Percentiles rank a stretch among this genome's conserved stretches.
These are phyloP conservation scores for Yamadazyma kanchanaburiensis DNA, from an alignment of 1,139 yeast genomes.

Conservation along the genomic window DNA sequence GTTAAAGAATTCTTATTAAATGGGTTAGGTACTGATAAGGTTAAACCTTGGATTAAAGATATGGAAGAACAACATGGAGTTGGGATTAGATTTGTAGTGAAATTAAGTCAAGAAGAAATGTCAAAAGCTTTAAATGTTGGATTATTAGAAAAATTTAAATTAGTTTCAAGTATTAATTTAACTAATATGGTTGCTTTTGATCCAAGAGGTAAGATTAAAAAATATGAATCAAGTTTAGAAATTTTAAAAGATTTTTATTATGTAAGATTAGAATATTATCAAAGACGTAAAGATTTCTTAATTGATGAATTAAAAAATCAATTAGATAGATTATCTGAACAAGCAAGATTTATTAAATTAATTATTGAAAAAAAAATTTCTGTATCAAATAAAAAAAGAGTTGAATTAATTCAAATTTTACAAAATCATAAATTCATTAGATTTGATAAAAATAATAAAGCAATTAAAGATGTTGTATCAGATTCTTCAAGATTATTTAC, in stretches of 20 bases:
- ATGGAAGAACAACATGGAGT: slow-evolving; percentile 92
- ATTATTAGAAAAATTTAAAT: slow-evolving; percentile 76
- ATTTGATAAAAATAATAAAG: slow-evolving; percentile 67
- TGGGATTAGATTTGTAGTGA: slow-evolving; percentile 75
- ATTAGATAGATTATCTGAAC: slow-evolving; percentile 70
- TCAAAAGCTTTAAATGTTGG: slow-evolving; percentile 71
- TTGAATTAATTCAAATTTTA: slow-evolving; percentile 60
- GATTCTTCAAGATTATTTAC: slow-evolving; percentile 14
- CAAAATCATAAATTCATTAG: slow-evolving; percentile 67
- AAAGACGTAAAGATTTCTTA: slow-evolving; percentile 82
- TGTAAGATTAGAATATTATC: slow-evolving; percentile 86
- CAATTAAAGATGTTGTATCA: slow-evolving; percentile 22
- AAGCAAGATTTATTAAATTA: slow-evolving; percentile 88
- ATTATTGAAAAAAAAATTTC: slow-evolving; percentile 72
- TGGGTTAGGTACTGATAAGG: slow-evolving; percentile 74
- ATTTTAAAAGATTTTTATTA: slow-evolving; percentile 81
- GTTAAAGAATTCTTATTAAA: slow-evolving; percentile 80
- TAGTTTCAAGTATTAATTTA: slow-evolving; percentile 63
- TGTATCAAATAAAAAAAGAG: slow-evolving; percentile 74
- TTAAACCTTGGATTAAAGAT: slow-evolving; percentile 85
- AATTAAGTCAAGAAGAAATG: slow-evolving; percentile 79
- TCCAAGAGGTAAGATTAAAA: slow-evolving; percentile 84
- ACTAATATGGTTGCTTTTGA: slow-evolving; percentile 96
- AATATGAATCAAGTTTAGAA: slow-evolving; percentile 70
- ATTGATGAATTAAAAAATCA: slow-evolving; percentile 69